These are phyloP conservation scores for Mycena metata DNA, from an alignment of 768 basidiomycete species.

Conservation along the genomic window DNA sequence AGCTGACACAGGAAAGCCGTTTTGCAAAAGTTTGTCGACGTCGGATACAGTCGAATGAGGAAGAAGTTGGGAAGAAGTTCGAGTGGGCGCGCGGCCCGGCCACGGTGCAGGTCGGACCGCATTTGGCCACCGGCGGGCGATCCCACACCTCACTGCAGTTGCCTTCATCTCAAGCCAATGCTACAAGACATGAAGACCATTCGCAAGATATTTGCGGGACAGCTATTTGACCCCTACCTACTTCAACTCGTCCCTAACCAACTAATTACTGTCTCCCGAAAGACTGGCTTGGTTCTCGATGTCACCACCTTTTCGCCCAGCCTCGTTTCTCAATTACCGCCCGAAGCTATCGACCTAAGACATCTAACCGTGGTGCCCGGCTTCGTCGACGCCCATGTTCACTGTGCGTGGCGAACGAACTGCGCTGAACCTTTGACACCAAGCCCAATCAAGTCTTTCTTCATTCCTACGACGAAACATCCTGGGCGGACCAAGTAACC, in stretches of 20 bases:
- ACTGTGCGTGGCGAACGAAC: constrained; percentile 51
- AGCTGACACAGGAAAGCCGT: too few species aligned
- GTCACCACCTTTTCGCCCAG: constrained; percentile 45
- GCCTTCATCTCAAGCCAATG: too few species aligned
- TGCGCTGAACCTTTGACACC: background rate
- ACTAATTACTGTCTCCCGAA: constrained; percentile 61
- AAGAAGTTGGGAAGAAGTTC: too few species aligned
- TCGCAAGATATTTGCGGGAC: constrained; percentile 53
- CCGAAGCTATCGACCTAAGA: constrained; percentile 59
- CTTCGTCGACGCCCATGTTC: constrained; percentile 70
- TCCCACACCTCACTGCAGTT: too few species aligned
- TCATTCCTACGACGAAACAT: constrained; percentile 69
- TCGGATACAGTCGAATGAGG: too few species aligned
- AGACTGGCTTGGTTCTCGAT: constrained; percentile 63
- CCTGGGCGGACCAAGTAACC: constrained; percentile 74
- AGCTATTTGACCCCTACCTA: constrained; percentile 64
- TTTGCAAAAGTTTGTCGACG: too few species aligned
- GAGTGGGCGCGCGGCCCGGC: too few species aligned
- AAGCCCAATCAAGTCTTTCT: constrained; percentile 61
- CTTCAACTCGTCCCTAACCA: constrained; percentile 58
- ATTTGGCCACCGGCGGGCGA: too few species aligned
- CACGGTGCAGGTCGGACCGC: too few species aligned
- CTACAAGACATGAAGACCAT: constrained; percentile 19
- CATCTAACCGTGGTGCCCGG: constrained; percentile 67
- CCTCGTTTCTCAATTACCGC: constrained; percentile 6